Base-by-base conservation (phyloP, 2,329 filamentous ascomycete genomes). In the Microascus cirrosus region DNA sequence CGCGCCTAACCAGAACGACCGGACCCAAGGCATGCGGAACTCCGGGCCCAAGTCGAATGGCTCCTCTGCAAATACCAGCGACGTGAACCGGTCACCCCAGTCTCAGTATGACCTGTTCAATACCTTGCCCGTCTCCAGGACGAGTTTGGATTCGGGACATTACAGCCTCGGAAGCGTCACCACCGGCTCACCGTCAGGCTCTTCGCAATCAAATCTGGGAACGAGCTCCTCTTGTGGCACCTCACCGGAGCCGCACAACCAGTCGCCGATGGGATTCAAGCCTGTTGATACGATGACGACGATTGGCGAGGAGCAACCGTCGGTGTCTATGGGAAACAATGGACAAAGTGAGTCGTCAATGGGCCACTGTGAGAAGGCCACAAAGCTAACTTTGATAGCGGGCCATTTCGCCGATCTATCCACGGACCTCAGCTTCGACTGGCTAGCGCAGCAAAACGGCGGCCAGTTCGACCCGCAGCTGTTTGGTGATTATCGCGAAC, bases 401-500 rank as follows among this genome's bases (percentile, higher is more conserved):
- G 35, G 36, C 28, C 56, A 39, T n/a, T 60, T 62, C 34, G 55
- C 39, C 34, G 42, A 54, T n/a, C 24, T 59, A 11, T 54, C 51
- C 18, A 56, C 69, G 2, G 69, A 72, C 28, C 63, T 81, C 57
- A 81, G 82, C 63, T 78, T 90, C 64, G 86, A 89, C 68, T 92
- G 87, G 82, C 76, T 94, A 55, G 81, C 85, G 45, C 85, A 87
- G 65, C 89, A 95, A 68, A 93, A 91, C 65, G 86, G 86, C 59
- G 89, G 89, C 58, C 84, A 88, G 62, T 96, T 97, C 65, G 92
- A 97, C 61, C 93, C 94, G 0, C 85, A 94, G 58, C 78, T 97
- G 4, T 97, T 96, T 69, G 89, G 88, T 57, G 89, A 91, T 64
- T 97, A 96, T 72, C 86, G 94, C 56, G 94, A 99, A 67, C 85